A percentile compares a stretch with the other conserved stretches of the same genome.
Conservation (phyloP, 176 grass and related monocot genomes). For the Secale cereale region DNA sequence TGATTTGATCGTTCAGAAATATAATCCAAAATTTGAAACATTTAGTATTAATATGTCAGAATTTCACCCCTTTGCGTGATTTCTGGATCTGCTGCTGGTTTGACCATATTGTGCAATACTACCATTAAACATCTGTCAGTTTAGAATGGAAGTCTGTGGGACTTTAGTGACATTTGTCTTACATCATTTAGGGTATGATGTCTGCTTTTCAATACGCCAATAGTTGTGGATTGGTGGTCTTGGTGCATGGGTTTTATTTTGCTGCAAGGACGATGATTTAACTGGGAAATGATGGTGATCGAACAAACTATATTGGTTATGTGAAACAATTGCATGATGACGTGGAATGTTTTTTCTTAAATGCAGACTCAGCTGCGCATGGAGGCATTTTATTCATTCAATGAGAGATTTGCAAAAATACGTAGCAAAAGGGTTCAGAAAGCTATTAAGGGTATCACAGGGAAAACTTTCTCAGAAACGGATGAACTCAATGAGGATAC, state of each 20-base stretch:
- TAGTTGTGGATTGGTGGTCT: not conserved
- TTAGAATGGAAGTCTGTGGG: not conserved
- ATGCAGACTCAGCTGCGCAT: conserved; percentile 88
- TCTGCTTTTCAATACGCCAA: not conserved
- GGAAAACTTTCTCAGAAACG: conserved; percentile 48
- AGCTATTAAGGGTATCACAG: conserved; percentile 93
- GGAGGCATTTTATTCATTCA: conserved; percentile 96
- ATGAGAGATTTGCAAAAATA: conserved; percentile 98
- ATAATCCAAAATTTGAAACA: not conserved
- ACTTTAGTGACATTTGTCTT: not conserved
- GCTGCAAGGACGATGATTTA: conserved; percentile 15
- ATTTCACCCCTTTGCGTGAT: not conserved
- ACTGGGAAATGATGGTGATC: conserved; percentile 5
- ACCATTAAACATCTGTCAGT: not conserved
- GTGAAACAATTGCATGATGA: conserved; percentile 24
- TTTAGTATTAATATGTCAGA: not conserved
- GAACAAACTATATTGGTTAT: not conserved
- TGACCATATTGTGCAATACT: conserved; percentile 2
- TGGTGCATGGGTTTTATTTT: conserved; percentile 23
- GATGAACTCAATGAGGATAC: conserved; percentile 58
- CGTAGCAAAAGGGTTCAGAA: conserved; percentile 94
- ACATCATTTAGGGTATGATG: not conserved
- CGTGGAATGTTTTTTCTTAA: conserved; percentile 23
- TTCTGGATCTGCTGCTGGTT: conserved; percentile 8
- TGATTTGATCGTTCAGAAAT: not conserved